A percentile compares a stretch with the other conserved stretches of the same genome.
These are phyloP conservation scores for Rossbeevera mucosa DNA, from an alignment of 768 basidiomycete species.

Conservation along the genomic window DNA sequence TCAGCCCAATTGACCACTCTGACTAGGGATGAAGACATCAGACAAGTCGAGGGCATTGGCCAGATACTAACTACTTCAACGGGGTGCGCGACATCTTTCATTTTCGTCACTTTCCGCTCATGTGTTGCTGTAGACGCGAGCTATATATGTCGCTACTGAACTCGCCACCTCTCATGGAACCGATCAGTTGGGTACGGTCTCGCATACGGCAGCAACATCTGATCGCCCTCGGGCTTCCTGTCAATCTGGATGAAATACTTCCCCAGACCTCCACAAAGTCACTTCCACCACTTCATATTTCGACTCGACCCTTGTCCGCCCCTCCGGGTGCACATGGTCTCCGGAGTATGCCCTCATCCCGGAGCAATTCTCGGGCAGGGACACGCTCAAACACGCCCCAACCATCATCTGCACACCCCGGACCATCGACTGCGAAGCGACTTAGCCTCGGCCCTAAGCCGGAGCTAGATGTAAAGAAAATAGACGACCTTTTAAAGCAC, in stretches of 20 bases:
- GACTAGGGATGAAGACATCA: slow-evolving; percentile 65
- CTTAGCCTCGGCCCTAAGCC: slow-evolving; percentile 73
- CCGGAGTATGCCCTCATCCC: slow-evolving; percentile 29
- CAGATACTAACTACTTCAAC: slow-evolving; percentile 74
- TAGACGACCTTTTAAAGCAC: slow-evolving; percentile 61
- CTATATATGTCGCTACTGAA: slow-evolving; percentile 69
- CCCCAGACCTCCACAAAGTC: slow-evolving; percentile 60
- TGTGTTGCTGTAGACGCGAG: slow-evolving; percentile 54
- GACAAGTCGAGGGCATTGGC: slow-evolving; percentile 74
- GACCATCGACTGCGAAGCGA: slow-evolving; percentile 30
- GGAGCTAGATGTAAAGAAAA: slow-evolving; percentile 60
- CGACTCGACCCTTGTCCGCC: slow-evolving; percentile 76
- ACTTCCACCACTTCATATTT: slow-evolving; percentile 78
- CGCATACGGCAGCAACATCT: slow-evolving; percentile 87
- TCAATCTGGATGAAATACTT: slow-evolving; percentile 90
- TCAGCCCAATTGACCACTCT: slow-evolving; percentile 45
- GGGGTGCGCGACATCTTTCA: slow-evolving; percentile 47
- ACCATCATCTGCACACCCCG: slow-evolving; percentile 36
- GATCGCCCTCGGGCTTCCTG: slow-evolving; percentile 87
- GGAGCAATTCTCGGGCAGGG: slow-evolving; percentile 51
- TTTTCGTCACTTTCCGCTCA: slow-evolving; percentile 22
- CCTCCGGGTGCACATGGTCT: slow-evolving; percentile 57
- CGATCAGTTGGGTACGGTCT: slow-evolving; percentile 94
- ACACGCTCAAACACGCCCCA: slow-evolving; percentile 42
- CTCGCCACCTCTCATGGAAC: slow-evolving; percentile 68